Conservation (phyloP, 495 filamentous ascomycete genomes). For the Neurospora cerealis region DNA sequence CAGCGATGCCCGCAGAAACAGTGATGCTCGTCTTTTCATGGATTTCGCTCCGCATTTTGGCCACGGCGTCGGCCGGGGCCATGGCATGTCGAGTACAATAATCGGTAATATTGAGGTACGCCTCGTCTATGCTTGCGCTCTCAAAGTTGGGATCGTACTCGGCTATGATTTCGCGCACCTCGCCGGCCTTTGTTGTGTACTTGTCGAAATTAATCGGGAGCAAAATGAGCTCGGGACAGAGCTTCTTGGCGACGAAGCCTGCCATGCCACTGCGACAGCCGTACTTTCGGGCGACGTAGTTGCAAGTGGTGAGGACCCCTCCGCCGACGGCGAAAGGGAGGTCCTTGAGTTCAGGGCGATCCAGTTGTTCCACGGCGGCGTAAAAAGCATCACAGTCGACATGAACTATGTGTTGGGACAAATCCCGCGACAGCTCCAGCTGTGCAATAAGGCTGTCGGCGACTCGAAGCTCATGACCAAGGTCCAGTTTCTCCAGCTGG, state of each 20-base stretch:
- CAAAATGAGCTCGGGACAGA: slow-evolving; percentile 81
- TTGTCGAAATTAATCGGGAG: slow-evolving; percentile 81
- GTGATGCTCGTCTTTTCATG: slow-evolving; percentile 72
- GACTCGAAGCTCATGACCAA: slow-evolving; percentile 58
- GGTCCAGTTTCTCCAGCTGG: slow-evolving; percentile 65
- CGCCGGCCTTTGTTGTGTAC: slow-evolving; percentile 82
- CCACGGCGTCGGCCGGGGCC: slow-evolving; percentile 60
- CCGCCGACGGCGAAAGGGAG: slow-evolving; percentile 90
- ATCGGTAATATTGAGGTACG: slow-evolving; percentile 88
- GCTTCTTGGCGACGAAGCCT: slow-evolving; percentile 84
- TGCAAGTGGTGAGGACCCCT: slow-evolving; percentile 84
- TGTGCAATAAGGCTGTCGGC: slow-evolving; percentile 77
- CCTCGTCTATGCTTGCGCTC: slow-evolving; percentile 89
- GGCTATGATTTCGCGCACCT: slow-evolving; percentile 72
- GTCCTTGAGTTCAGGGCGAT: slow-evolving; percentile 78
- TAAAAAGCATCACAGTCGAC: slow-evolving; percentile 97
- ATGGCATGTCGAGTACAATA: slow-evolving; percentile 66
- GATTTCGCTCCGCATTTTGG: slow-evolving; percentile 67
- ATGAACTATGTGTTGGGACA: slow-evolving; percentile 79
- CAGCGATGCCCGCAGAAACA: slow-evolving; percentile 90
- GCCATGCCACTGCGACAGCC: slow-evolving; percentile 94
- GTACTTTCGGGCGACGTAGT: slow-evolving; percentile 84
- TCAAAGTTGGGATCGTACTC: slow-evolving; percentile 87
- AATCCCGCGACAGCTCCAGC: slow-evolving; percentile 67
- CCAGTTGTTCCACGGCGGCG: slow-evolving; percentile 76